Evolutionary conservation across 441 rosid species (phyloP).

Genomic region (Aquilaria agallochum): DNA sequence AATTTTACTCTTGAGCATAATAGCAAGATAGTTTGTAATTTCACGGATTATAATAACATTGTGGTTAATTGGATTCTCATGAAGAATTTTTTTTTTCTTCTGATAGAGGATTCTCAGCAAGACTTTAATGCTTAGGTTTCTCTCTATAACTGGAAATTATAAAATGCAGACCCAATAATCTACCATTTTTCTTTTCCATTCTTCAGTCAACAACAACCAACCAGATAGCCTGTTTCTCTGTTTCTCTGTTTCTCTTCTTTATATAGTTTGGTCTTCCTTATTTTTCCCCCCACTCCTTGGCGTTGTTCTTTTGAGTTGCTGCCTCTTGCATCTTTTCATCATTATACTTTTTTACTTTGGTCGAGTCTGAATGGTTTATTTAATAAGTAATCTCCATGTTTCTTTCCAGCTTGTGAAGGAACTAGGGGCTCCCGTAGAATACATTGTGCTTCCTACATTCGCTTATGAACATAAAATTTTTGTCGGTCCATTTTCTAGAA

Average conservation of each 20-base stretch:
- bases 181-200: not conserved
- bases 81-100: no score
- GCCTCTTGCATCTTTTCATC: not conserved
- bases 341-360: not conserved
- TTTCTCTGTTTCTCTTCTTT: not conserved
- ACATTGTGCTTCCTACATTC: conserved; percentile 83
- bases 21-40: no score
- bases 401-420: conserved; percentile 79
- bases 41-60: no score
- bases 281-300: not conserved
- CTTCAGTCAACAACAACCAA: not conserved
- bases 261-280: not conserved
- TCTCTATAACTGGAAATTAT: no score
- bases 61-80: no score
- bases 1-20: no score
- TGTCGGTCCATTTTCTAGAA: conserved; percentile 94
- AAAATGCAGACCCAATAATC: not conserved
- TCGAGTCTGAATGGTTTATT: conserved; percentile 8
- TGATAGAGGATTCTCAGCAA: no score
- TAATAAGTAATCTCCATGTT: conserved; percentile 14
- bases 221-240: not conserved
- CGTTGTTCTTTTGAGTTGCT: not conserved
- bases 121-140: no score
- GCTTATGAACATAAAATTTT: conserved; percentile 98
- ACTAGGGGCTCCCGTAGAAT: conserved; percentile 82